Evolutionary conservation across 148 eudicot genomes (phyloP).

Genomic region (Gaultheria prostrata): DNA sequence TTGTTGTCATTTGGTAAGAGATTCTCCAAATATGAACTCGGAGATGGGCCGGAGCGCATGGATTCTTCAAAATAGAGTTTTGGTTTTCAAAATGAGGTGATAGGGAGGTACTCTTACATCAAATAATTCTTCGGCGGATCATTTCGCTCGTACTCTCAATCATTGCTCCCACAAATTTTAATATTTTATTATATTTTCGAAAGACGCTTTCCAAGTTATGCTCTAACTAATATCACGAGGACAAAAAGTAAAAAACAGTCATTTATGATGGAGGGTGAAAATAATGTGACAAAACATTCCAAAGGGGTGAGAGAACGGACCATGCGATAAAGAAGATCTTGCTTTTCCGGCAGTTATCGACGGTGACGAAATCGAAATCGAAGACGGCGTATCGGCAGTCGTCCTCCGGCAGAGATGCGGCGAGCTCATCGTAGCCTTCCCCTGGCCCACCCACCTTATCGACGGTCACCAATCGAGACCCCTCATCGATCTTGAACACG

Average conservation of each 20-base stretch:
- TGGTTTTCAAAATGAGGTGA: too few species aligned
- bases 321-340: constrained; percentile 99
- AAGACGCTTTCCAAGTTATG: too few species aligned
- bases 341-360: constrained; percentile 93
- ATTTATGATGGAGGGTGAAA: background rate
- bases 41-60: too few species aligned
- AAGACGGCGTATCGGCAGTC: constrained; percentile 93
- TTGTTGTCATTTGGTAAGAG: too few species aligned
- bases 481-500: constrained; percentile 86
- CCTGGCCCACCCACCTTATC: constrained; percentile 82
- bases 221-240: background rate
- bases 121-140: too few species aligned
- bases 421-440: constrained; percentile 69
- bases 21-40: too few species aligned
- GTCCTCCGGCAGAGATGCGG: constrained; percentile 76
- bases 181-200: too few species aligned
- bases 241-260: background rate
- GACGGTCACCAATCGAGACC: constrained; percentile 60
- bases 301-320: constrained; percentile 30
- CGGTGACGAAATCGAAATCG: constrained; percentile 84
- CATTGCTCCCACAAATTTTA: too few species aligned
- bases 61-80: too few species aligned
- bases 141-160: too few species aligned
- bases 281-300: background rate
- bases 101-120: too few species aligned